Base-by-base conservation (phyloP, 306 rosid genomes). In the Gynostemma pentaphyllum region DNA sequence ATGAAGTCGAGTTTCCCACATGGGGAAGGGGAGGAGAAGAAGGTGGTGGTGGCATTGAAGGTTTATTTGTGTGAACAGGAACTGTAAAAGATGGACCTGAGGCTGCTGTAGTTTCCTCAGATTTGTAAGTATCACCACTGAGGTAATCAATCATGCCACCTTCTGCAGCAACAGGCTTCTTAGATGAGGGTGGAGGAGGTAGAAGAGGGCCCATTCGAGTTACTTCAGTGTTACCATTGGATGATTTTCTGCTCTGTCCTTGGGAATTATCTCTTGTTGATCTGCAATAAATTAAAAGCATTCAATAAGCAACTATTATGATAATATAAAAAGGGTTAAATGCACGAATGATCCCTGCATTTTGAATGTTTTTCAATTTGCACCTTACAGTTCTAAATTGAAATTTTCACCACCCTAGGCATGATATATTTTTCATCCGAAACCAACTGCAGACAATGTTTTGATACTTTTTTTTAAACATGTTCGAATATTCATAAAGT, bases 91-190 rank as follows among this genome's bases (percentile, higher is more conserved):
- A 66, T 41, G 76, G 77, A 60, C 78, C 68, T 5, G 89, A 47
- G 59, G 81, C 76, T 66, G 66, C 73, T 11, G 21, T 0, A 34
- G 76, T 67, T 68, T 63, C 86, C 68, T 67, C 85, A 42, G 87
- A 70, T 80, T 87, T 94, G 73, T 88, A 88, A 63, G 74, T 41
- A 64, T 88, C 97, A 1, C 99, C 99, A 42, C 99, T 94, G 60
- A 94, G 90, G 78, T 84, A 94, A 78, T 94, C 99, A 29, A 94
- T 69, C 77, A 68, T 24, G 36, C 66, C 24, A 13, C 66, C 52
- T 59, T 81, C 85, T 36, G 80, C 63, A 68, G 13, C 63, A 64
- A 79, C 80, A 6, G 95, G 95, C 76, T 62, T 84, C 77, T 68
- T 81, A 21, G 95, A 72, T 27, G 97, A 66, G 2, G 97, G 97